Percentiles rank a stretch among this genome's conserved stretches.
Evolutionary conservation across 2,329 filamentous ascomycete species (phyloP).

Genomic region (Sordariomycetes sp.): DNA sequence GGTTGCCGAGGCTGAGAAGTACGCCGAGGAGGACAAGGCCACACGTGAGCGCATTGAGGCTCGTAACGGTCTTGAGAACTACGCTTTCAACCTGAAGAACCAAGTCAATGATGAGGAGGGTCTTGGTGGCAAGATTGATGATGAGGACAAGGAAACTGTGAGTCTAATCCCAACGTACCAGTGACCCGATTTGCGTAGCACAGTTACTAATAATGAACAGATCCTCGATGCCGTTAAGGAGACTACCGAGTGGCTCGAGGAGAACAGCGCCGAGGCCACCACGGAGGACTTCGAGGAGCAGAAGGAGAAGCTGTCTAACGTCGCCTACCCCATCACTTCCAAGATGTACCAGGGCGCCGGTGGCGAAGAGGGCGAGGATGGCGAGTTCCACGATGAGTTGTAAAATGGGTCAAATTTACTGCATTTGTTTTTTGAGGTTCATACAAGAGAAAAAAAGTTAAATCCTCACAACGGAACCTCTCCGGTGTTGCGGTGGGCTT

Average conservation of each 20-base stretch:
- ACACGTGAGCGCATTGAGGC: constrained; percentile 95
- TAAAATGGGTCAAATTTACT: constrained; percentile 39
- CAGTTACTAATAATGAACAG: constrained; percentile 35
- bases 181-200: not conserved
- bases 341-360: constrained; percentile 67
- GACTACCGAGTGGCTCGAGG: constrained; percentile 90
- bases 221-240: constrained; percentile 96
- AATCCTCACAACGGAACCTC: not conserved
- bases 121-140: constrained; percentile 95
- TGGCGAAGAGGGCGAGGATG: constrained; percentile 52
- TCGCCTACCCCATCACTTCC: constrained; percentile 97
- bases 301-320: constrained; percentile 96
- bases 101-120: constrained; percentile 95
- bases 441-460: not conserved
- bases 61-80: constrained; percentile 96
- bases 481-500: constrained; percentile 3
- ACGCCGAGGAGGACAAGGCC: constrained; percentile 98
- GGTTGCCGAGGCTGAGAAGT: constrained; percentile 97
- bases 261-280: constrained; percentile 77
- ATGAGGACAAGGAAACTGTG: constrained; percentile 95
- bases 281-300: constrained; percentile 98
- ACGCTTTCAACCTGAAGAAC: constrained; percentile 98
- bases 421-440: constrained; percentile 3
- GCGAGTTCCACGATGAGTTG: constrained; percentile 69
- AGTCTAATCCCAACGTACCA: constrained; percentile 34